Evolutionary conservation across 2,329 filamentous ascomycete genomes (phyloP).

Genomic region (Aspergillus awamori): DNA sequence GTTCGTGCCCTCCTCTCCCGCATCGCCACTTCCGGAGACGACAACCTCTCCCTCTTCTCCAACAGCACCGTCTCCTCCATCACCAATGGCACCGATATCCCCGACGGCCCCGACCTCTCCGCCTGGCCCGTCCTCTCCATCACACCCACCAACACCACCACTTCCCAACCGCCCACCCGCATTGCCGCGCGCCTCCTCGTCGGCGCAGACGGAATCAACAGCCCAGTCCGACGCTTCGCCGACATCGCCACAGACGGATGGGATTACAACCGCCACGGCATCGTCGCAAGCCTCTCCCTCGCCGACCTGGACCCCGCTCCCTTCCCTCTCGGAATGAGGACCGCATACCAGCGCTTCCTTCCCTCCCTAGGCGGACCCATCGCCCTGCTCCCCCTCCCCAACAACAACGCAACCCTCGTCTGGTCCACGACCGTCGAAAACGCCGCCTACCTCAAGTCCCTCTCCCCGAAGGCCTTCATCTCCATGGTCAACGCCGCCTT

Average conservation of each 20-base stretch:
- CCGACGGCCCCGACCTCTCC: slow-evolving; percentile 72
- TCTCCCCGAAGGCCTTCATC: slow-evolving; percentile 72
- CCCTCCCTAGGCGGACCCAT: slow-evolving; percentile 78
- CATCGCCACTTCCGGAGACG: slow-evolving; percentile 66
- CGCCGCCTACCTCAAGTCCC: slow-evolving; percentile 75
- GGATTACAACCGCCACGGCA: slow-evolving; percentile 88
- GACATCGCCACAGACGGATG: slow-evolving; percentile 84
- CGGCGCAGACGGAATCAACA: slow-evolving; percentile 93
- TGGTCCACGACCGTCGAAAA: slow-evolving; percentile 89
- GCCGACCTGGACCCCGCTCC: slow-evolving; percentile 46
- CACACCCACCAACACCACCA: slow-evolving; percentile 52
- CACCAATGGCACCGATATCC: slow-evolving; percentile 67
- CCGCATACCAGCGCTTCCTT: slow-evolving; percentile 92
- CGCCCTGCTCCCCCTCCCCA: slow-evolving; percentile 86
- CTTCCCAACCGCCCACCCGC: slow-evolving; percentile 45
- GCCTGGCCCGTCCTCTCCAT: slow-evolving; percentile 86
- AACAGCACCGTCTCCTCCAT: slow-evolving; percentile 80
- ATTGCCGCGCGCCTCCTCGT: slow-evolving; percentile 83
- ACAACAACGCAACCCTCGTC: slow-evolving; percentile 80
- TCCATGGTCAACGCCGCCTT: slow-evolving; percentile 94
- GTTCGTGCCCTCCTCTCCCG: slow-evolving; percentile 75
- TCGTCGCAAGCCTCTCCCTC: slow-evolving; percentile 84
- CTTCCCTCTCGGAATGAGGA: slow-evolving; percentile 57
- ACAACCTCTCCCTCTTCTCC: slow-evolving; percentile 69
- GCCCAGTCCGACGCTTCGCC: slow-evolving; percentile 86